Evolutionary conservation across 2,329 filamentous ascomycete genomes (phyloP), one percentile per base, ranked within the genome.

Genomic region (Fusarium haematococcum): DNA sequence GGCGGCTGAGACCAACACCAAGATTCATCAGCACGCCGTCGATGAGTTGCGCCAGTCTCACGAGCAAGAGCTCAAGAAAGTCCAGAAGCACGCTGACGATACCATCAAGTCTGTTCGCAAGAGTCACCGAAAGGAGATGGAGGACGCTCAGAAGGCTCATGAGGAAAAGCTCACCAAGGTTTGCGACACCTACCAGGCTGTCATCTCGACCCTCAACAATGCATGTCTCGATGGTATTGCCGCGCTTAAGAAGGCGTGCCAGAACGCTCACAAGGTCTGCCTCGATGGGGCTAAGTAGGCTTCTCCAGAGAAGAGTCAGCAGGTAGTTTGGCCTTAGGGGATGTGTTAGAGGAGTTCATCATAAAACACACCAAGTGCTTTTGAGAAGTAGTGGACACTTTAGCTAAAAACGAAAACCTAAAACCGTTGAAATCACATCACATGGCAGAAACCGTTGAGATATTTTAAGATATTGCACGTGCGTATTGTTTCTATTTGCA

Each of bases 401-500:
- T 6, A 32, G 10, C 16, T 32, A 27, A 20, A 27, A 14, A 14
- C 2, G 27, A 20, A 6, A n/a, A 8, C 10, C 18, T 52, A n/a
- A 32, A 52, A n/a, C 25, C 16, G 45, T 27, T 50, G 25, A 50
- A 50, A 11, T 50, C 16, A 30, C 45, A n/a, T 50, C 45, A 50
- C 45, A 50, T 50, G 9, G 25, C 2, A 13, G 25, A 50, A 50
- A 50, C 16, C 9, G 11, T 43, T 60, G 23, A 23, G 30, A 13
- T 14, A 23, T 23, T 35, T 43, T 67, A 50, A 65, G 25, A 61
- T 5, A 57, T 65, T 59, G 62, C 52, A 64, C 69, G 43, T 65
- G 69, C 63, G 58, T 75, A 62, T 71, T 75, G 62, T 73, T 48
- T 63, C 61, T 70, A 70, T 70, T 25, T 75, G 69, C 68, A 69